Conservation (phyloP, 2,329 filamentous ascomycete genomes). For the Ceratocystis albifundus region DNA sequence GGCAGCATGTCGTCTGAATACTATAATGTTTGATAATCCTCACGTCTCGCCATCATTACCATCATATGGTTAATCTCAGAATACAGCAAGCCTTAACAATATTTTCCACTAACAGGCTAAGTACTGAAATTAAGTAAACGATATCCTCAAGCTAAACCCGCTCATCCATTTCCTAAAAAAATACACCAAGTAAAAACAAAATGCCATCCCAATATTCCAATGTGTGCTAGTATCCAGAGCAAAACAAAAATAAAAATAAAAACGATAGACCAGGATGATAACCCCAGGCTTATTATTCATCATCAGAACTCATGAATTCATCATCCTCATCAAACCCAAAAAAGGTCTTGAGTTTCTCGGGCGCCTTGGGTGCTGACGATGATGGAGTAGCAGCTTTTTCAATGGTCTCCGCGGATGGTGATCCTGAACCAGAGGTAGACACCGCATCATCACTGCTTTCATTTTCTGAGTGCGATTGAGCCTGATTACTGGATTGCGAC, state of each 20-base stretch:
- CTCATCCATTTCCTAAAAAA: slow-evolving; percentile 1
- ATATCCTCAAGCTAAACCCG: slow-evolving; percentile 3
- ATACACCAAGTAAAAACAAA: not conserved
- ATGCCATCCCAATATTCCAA: not conserved
- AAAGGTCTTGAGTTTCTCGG: slow-evolving; percentile 41
- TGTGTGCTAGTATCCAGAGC: slow-evolving; percentile 3
- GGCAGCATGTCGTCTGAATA: not conserved
- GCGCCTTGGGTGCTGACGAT: slow-evolving; percentile 28
- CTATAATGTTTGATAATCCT: not conserved
- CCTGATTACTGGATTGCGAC: slow-evolving; percentile 33
- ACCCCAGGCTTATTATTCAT: slow-evolving; percentile 28
- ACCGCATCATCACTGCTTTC: slow-evolving; percentile 22
- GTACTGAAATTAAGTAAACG: not conserved
- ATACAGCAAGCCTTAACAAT: not conserved
- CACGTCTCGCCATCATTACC: not conserved
- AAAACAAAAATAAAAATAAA: slow-evolving; percentile 9
- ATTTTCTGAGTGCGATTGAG: slow-evolving; percentile 28
- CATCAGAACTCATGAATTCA: slow-evolving; percentile 57
- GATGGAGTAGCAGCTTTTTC: not conserved
- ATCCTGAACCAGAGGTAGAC: slow-evolving; percentile 23
- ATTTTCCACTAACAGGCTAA: not conserved
- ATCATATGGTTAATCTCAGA: not conserved
- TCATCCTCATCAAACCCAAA: slow-evolving; percentile 73
- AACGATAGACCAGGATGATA: not conserved
- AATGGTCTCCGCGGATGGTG: not conserved